Conservation (phyloP, 148 eudicot species). For the Rhododendron ferrugineum region DNA sequence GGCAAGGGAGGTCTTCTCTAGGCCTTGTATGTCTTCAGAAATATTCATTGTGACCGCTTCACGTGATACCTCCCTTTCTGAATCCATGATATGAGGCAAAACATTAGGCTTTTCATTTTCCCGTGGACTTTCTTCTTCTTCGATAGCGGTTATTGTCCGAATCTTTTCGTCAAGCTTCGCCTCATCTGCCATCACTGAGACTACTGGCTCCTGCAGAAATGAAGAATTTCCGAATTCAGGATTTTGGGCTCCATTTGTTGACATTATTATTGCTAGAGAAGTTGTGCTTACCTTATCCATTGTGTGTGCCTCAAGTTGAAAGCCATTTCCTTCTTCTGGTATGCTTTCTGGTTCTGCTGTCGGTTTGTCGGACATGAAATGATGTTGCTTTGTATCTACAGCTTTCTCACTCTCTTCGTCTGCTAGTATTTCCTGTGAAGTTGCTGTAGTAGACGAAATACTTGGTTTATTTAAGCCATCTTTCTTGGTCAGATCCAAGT, state of each 20-base stretch:
- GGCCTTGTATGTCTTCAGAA: constrained; percentile 14
- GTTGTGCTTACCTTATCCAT: constrained; percentile 23
- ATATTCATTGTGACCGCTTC: constrained; percentile 8
- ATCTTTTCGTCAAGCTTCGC: constrained; percentile 10
- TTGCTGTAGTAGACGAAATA: neutral
- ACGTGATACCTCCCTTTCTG: constrained; percentile 2
- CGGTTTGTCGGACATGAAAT: constrained; percentile 1
- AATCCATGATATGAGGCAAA: constrained; percentile 16
- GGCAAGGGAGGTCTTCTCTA: constrained; percentile 10
- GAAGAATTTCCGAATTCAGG: neutral
- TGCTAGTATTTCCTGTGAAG: constrained; percentile 10
- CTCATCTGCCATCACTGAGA: neutral
- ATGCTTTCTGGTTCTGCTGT: constrained; percentile 1
- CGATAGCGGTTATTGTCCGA: constrained; percentile 11
- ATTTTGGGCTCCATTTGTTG: neutral
- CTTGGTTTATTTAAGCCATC: neutral
- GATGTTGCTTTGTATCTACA: neutral
- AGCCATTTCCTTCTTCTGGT: constrained; percentile 10
- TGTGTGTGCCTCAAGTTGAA: constrained; percentile 4
- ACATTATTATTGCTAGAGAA: neutral
- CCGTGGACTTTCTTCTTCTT: constrained; percentile 9
- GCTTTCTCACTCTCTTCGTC: constrained; percentile 3
- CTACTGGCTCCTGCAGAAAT: constrained; percentile 25
- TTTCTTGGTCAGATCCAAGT: constrained; percentile 11
- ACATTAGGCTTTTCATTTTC: constrained; percentile 14